Conservation (phyloP, 78 protist genomes). For the Cavenderia fasciculata region DNA sequence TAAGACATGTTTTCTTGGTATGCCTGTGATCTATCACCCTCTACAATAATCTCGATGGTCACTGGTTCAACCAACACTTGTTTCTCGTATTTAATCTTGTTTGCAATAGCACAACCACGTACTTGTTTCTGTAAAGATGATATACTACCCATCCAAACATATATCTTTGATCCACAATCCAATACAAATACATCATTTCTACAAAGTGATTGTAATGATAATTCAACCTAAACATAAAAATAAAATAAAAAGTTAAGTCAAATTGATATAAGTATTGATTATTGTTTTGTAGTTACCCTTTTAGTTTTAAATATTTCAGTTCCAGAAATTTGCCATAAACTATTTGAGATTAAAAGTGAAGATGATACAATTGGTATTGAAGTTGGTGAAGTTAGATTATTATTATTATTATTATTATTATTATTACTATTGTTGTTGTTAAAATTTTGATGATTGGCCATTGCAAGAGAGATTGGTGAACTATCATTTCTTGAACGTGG, state of each 20-base stretch:
- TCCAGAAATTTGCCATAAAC: conserved; percentile 47
- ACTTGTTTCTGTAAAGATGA: conserved; percentile 69
- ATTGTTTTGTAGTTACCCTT: conserved; percentile 2
- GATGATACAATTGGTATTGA: background rate
- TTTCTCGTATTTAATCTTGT: conserved; percentile 63
- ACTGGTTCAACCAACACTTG: conserved; percentile 36
- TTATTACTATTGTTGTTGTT: background rate
- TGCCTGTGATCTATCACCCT: background rate
- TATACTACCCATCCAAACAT: conserved; percentile 40
- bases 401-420: background rate
- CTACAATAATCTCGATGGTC: conserved; percentile 29
- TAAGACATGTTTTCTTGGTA: background rate
- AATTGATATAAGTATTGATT: background rate
- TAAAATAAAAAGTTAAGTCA: no score
- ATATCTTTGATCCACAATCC: conserved; percentile 41
- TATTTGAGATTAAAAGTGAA: background rate
- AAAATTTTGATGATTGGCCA: background rate
- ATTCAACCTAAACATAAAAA: conserved; percentile 16
- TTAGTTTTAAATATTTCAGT: conserved; percentile 49
- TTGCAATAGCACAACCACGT: conserved; percentile 22
- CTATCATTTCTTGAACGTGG: background rate
- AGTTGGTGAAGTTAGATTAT: background rate
- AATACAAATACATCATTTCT: conserved; percentile 62
- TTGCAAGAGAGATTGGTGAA: background rate
- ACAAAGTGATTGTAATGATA: conserved; percentile 34